Percentiles rank a stretch among this genome's conserved stretches.
Evolutionary conservation across 345 rosid genomes (phyloP).

Genomic region (Punica granatum): DNA sequence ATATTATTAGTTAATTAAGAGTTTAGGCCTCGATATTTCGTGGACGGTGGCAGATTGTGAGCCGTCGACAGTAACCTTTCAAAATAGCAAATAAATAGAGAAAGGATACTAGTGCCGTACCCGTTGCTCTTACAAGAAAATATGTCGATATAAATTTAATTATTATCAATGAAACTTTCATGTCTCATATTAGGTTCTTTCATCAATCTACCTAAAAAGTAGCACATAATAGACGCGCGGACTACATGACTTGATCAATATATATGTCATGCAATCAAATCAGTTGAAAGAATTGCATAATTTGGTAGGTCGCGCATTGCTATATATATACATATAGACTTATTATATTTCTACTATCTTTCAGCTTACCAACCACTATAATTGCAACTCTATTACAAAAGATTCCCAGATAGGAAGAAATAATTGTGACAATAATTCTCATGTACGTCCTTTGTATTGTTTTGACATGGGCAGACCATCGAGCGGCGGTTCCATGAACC

Average conservation of each 20-base stretch:
- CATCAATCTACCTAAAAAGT: too few species aligned
- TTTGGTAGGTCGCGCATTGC: conserved; percentile 3
- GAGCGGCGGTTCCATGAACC: conserved; percentile 83
- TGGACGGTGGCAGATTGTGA: not conserved
- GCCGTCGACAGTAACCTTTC: not conserved
- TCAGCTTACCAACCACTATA: not conserved
- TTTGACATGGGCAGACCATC: conserved; percentile 45
- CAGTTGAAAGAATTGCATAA: not conserved
- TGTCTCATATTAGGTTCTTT: too few species aligned
- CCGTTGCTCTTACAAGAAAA: too few species aligned
- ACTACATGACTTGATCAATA: not conserved
- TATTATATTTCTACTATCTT: not conserved
- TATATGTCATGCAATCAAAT: not conserved
- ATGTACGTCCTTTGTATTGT: not conserved
- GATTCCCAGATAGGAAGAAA: not conserved
- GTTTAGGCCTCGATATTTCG: not conserved
- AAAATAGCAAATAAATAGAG: not conserved
- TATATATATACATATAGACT: not conserved
- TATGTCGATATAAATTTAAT: too few species aligned
- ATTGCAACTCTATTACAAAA: not conserved
- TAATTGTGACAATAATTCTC: conserved; percentile 2
- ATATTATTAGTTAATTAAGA: too few species aligned
- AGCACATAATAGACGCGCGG: not conserved
- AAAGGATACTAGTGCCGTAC: too few species aligned
- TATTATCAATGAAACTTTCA: too few species aligned